Base-by-base conservation (phyloP, 1,284 basidiomycete genomes). In the Leccinum griseonigrum region DNA sequence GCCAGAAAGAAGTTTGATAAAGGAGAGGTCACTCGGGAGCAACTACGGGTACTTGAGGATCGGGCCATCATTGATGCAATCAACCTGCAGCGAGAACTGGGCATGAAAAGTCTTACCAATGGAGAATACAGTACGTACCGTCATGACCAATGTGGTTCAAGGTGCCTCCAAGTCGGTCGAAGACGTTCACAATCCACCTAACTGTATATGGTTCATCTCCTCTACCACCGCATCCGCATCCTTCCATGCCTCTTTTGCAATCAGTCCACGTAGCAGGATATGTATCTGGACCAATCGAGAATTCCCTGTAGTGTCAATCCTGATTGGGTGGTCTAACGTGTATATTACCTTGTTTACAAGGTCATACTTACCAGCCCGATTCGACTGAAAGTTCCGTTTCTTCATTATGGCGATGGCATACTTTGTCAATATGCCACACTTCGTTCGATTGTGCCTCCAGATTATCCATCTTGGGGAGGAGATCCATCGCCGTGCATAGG, bases 391-490 rank as follows among this genome's bases (percentile, higher is more conserved):
- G 0, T 79, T 79, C 14, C 80, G 78, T 51, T 69, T 76, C 69
- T 77, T 79, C 88, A 95, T 93, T 65, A 18, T 79, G 79, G 18
- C 84, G 83, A 68, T 87, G 22, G 81, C 58, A 92, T 71, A 4
- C 83, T 22, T 85, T 5, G 83, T 77, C 56, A 93, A 76, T 57
- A 93, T 78, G 5, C 84, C 78, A 92, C 64, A 91, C 80, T 58
- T 83, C 83, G 70, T 89, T 93, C 2, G 91, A 90, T 57, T 74
- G 74, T 58, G 79, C 69, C 59, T 80, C 77, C 51, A 81, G 71
- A 67, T 85, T 79, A 59, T 91, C 89, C 91, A 95, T 94, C 69
- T 79, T 80, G 56, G 79, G 74, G 56, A 95, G 76, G 54, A 95
- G 72, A 18, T 83, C 78, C 71, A 94, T 77, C 1, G 88, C 91